Evolutionary conservation across 352 stramenopile species (phyloP).

Genomic region (Phytophthora megakarya): DNA sequence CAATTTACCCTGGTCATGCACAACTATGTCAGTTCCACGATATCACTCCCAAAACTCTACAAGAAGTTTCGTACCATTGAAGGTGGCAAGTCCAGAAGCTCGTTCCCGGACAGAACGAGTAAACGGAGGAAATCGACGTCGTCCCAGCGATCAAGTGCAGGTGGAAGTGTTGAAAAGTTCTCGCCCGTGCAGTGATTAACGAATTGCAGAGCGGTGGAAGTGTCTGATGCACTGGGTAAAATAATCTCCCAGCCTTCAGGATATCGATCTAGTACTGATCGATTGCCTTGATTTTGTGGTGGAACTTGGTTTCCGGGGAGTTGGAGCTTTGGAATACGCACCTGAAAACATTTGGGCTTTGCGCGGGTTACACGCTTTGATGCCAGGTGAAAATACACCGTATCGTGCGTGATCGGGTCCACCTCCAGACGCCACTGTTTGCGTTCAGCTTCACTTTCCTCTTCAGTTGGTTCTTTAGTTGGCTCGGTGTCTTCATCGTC

Average conservation of each 20-base stretch:
- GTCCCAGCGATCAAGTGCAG: slow-evolving; percentile 58
- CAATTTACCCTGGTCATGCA: slow-evolving; percentile 50
- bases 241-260: slow-evolving; percentile 60
- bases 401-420: slow-evolving; percentile 51
- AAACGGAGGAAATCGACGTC: slow-evolving; percentile 46
- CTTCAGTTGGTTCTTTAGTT: slow-evolving; percentile 22
- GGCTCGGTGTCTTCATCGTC: slow-evolving; percentile 5
- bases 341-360: slow-evolving; percentile 61
- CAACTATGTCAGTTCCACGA: not conserved
- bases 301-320: slow-evolving; percentile 22
- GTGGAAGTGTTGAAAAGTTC: slow-evolving; percentile 41
- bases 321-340: slow-evolving; percentile 47
- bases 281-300: slow-evolving; percentile 7
- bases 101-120: slow-evolving; percentile 63
- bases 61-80: slow-evolving; percentile 55
- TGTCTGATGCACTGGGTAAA: slow-evolving; percentile 25
- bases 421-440: slow-evolving; percentile 59
- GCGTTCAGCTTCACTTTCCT: slow-evolving; percentile 37
- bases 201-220: slow-evolving; percentile 51
- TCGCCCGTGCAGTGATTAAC: slow-evolving; percentile 51
- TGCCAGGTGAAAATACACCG: slow-evolving; percentile 60
- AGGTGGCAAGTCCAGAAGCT: slow-evolving; percentile 59
- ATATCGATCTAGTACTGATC: slow-evolving; percentile 30
- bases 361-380: slow-evolving; percentile 57
- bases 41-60: not conserved